A percentile compares a stretch with the other conserved stretches of the same genome.
phyloP scores from a whole-genome alignment of 2,329 filamentous ascomycete genomes.

The Fusarium sulawesiense region DNA sequence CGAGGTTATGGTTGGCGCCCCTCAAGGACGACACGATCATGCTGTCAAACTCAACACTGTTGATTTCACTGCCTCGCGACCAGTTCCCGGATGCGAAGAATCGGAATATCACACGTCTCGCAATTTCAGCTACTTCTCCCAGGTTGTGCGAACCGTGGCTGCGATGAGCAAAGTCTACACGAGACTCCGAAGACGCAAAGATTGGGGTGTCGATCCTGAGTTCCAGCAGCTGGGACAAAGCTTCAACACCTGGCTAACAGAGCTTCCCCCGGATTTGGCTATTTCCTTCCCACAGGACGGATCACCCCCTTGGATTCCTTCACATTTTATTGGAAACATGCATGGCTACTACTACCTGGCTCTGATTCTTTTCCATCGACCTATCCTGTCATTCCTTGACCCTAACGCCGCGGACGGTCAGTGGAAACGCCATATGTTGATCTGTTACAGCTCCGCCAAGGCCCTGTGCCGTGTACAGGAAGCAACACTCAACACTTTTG shows the following conservation, averaged over 20 bases:
- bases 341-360: slow-evolving; percentile 89
- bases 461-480: slow-evolving; percentile 88
- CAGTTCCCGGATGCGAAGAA: slow-evolving; percentile 75
- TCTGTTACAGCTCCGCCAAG: slow-evolving; percentile 88
- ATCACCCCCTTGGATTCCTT: slow-evolving; percentile 84
- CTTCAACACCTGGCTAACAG: slow-evolving; percentile 79
- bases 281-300: slow-evolving; percentile 82
- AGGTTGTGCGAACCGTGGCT: slow-evolving; percentile 81
- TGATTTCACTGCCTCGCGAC: slow-evolving; percentile 75
- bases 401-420: slow-evolving; percentile 75
- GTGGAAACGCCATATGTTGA: slow-evolving; percentile 89
- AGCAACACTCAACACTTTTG: slow-evolving; percentile 79
- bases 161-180: slow-evolving; percentile 81
- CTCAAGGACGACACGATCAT: slow-evolving; percentile 88
- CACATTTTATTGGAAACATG: slow-evolving; percentile 88
- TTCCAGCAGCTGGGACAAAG: slow-evolving; percentile 83
- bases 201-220: slow-evolving; percentile 88
- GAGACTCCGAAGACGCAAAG: slow-evolving; percentile 78
- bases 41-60: slow-evolving; percentile 80
- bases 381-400: slow-evolving; percentile 83
- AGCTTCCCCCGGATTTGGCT: slow-evolving; percentile 81
- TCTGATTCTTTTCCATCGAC: slow-evolving; percentile 87
- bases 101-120: slow-evolving; percentile 82
- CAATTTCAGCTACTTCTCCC: slow-evolving; percentile 84
- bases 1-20: slow-evolving; percentile 92